Evolutionary conservation across 129 eudicot genomes (phyloP), one percentile per base, ranked within the genome.

Genomic region (Silybum marianum): DNA sequence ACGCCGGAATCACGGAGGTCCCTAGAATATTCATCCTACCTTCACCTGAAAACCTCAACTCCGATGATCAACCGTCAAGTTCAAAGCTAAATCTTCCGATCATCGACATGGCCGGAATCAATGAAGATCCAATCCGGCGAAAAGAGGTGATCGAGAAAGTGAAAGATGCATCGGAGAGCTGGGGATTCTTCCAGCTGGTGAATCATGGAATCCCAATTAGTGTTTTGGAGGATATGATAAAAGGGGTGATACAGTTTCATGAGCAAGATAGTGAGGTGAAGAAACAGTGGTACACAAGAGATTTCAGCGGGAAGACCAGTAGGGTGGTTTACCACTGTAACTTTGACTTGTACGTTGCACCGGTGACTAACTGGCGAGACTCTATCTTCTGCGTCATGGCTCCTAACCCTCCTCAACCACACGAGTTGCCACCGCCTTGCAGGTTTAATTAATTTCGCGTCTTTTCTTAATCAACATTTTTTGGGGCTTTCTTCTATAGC

Each of bases 281-380:
- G 86, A 82, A 79, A 34, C 28, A 75, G 76, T 87, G 79, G 69
- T 70, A 90, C 40, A 51, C 78, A 28, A 76, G 86, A 18, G 86
- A 82, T 36, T 0, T 1, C 3, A 76, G 81, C 3, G 78, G 65
- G 78, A 81, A 78, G 25, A 32, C 1, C 0, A 82, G 7, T 67
- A 32, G 36, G 36, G 71, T 91, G 48, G 30, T 73, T 4, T 89
- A 83, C 28, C 73, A 87, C 23, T 81, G 86, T 67, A 89, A 83
- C 30, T 84, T 80, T 34, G 93, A 89, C 60, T 66, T 87, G 76
- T 89, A 77, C 40, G 30, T 69, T 16, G 80, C 89, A 22, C 77
- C 83, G 0, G 81, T 86, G 62, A 84, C 93, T 34, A 91, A 85
- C 67, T 92, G 95, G 93, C 84, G 91, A 76, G 95, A 92, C 83